Percentiles rank a stretch among this genome's conserved stretches.
Conservation (phyloP, 2,329 filamentous ascomycete genomes). For the Seiridium unicorne region DNA sequence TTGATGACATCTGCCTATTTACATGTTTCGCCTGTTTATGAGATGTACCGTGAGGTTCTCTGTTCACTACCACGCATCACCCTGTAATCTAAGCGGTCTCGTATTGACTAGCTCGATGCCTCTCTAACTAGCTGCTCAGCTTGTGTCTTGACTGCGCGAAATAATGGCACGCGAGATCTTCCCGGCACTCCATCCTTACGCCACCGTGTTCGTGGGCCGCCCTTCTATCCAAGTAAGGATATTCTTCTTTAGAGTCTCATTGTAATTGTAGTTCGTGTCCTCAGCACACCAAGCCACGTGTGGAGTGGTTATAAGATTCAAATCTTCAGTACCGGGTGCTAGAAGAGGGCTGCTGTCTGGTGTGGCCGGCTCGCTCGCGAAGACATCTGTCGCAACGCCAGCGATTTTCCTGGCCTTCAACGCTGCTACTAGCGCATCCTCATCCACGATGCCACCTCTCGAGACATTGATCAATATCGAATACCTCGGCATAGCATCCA, state of each 20-base stretch:
- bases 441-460: conserved; percentile 29
- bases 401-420: conserved; percentile 24
- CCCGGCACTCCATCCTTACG: neutral
- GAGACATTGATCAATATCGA: conserved; percentile 28
- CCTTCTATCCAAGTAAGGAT: conserved; percentile 20
- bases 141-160: neutral
- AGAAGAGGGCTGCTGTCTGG: conserved; percentile 20
- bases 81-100: no score
- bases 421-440: conserved; percentile 23
- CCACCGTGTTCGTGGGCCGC: conserved; percentile 3
- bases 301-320: conserved; percentile 29
- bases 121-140: no score
- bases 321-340: conserved; percentile 16
- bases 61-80: no score
- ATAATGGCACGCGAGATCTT: neutral
- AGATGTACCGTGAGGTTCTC: neutral
- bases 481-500: conserved; percentile 20
- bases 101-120: no score
- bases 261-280: conserved; percentile 25
- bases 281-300: conserved; percentile 29
- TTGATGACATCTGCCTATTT: neutral
- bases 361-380: conserved; percentile 23
- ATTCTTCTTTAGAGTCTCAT: conserved; percentile 20
- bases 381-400: conserved; percentile 27
- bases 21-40: neutral